Base-by-base conservation (phyloP, 75 land plant genomes). In the Pinus tabuliformis region DNA sequence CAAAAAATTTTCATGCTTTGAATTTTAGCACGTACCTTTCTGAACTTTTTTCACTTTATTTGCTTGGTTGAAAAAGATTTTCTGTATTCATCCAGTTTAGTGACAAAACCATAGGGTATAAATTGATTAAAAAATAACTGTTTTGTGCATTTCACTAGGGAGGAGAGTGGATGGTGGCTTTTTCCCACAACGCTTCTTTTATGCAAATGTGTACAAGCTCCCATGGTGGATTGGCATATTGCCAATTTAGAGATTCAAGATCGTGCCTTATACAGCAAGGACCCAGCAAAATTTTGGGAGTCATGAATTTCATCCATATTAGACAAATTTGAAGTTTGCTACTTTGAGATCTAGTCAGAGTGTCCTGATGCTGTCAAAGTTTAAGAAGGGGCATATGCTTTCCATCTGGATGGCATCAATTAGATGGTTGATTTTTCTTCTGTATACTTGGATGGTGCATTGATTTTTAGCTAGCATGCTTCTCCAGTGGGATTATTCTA, bases 191-290 rank as follows among this genome's bases (percentile, higher is more conserved):
- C 81, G 21, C 84, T 96, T 42, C 73, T 91, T 9, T 1, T 94
- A 3, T 92, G 92, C 79, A 96, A 96, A 81, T 82, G 85, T 78
- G 72, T 92, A n/a, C 97, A 96, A 72, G 92, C 92, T n/a, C 84
- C 83, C 49, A 91, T 96, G 74, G 83, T 96, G 30, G 94, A 96
- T 86, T 87, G 89, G 85, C 95, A 96, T 61, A 84, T 94, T 63
- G 99, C 99, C 30, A 96, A 96, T 82, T 77, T 96, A 60, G 99
- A 96, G 85, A 91, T 96, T 59, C 97, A 93, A 56, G 94, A 96
- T 68, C 92, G 93, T 30, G 89, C 99, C 5, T 73, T 96, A 80
- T 96, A 96, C 36, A 89, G 89, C 75, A 89, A 87, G 21, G 94
- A 96, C 76, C 88, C 87, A 42, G 80, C 83, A 63, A 81, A 84